Conservation (phyloP, 495 filamentous ascomycete species). For the Xylona heveae region DNA sequence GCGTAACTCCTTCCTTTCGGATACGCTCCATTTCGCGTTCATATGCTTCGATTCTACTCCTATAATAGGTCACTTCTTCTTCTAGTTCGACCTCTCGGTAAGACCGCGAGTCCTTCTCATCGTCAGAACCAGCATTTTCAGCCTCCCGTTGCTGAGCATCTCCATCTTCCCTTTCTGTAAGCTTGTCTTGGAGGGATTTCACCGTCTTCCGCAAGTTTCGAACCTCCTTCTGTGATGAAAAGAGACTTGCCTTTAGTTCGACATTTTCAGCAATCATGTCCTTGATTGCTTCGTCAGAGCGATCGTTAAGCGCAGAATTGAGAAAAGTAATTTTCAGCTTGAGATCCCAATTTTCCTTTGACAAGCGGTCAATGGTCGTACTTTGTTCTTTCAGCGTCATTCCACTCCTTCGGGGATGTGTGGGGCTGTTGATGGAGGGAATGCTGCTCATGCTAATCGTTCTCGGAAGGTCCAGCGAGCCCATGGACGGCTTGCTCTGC, state of each 20-base stretch:
- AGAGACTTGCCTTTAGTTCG: constrained; percentile 73
- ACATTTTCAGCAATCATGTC: constrained; percentile 96
- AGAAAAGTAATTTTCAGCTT: constrained; percentile 97
- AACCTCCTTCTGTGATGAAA: constrained; percentile 73
- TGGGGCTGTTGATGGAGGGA: constrained; percentile 33
- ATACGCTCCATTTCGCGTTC: constrained; percentile 66
- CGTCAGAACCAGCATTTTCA: constrained; percentile 1
- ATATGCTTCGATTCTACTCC: constrained; percentile 66
- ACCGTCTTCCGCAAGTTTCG: constrained; percentile 56
- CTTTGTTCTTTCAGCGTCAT: constrained; percentile 94
- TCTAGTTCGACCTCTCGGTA: constrained; percentile 56
- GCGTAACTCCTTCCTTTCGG: constrained; percentile 47
- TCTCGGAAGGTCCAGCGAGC: no score
- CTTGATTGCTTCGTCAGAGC: constrained; percentile 89
- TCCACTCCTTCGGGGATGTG: constrained; percentile 58
- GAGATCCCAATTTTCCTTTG: constrained; percentile 92
- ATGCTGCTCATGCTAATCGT: no score
- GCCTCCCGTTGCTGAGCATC: constrained; percentile 21
- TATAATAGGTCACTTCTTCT: constrained; percentile 62
- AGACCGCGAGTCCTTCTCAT: neutral
- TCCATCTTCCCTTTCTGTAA: constrained; percentile 50
- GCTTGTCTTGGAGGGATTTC: constrained; percentile 65
- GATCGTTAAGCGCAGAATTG: constrained; percentile 76
- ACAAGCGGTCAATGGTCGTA: constrained; percentile 82
- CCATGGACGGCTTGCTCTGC: no score